Percentiles rank a stretch among this genome's conserved stretches.
These are phyloP conservation scores for Arthroderma sp. DNA, from an alignment of 2,329 filamentous ascomycete species.

Conservation along the genomic window DNA sequence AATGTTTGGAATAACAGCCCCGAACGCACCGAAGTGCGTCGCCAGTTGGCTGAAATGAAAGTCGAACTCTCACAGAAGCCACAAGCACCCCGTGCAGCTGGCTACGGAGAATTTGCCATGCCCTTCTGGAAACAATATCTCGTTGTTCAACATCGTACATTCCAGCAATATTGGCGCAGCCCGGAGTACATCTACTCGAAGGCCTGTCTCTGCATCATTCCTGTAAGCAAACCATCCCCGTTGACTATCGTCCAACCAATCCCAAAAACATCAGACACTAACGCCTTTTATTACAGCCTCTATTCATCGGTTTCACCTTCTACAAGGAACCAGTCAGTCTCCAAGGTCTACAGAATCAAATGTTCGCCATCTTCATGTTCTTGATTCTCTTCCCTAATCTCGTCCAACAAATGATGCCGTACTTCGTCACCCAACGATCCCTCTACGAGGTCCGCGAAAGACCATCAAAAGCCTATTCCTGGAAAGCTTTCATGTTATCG, in stretches of 20 bases:
- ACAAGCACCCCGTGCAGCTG: slow-evolving; percentile 4
- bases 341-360: slow-evolving; percentile 78
- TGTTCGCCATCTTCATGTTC: slow-evolving; percentile 81
- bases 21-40: slow-evolving; percentile 37
- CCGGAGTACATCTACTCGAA: slow-evolving; percentile 85
- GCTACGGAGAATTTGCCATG: slow-evolving; percentile 59
- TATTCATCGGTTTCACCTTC: slow-evolving; percentile 80
- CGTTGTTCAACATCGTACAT: slow-evolving; percentile 59
- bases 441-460: slow-evolving; percentile 49
- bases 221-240: slow-evolving; percentile 17
- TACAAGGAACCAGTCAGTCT: slow-evolving; percentile 59
- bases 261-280: not conserved
- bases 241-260: not conserved
- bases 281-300: slow-evolving; percentile 21
- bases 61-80: slow-evolving; percentile 25
- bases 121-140: slow-evolving; percentile 55
- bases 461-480: slow-evolving; percentile 59
- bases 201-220: slow-evolving; percentile 49
- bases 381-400: slow-evolving; percentile 60
- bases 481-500: slow-evolving; percentile 55
- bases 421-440: slow-evolving; percentile 45
- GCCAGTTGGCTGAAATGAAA: slow-evolving; percentile 38
- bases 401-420: slow-evolving; percentile 43
- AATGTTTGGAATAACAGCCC: slow-evolving; percentile 42
- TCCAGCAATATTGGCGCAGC: slow-evolving; percentile 85